Base-by-base conservation (phyloP, 495 filamentous ascomycete species). In the Penicillium verhagenii region DNA sequence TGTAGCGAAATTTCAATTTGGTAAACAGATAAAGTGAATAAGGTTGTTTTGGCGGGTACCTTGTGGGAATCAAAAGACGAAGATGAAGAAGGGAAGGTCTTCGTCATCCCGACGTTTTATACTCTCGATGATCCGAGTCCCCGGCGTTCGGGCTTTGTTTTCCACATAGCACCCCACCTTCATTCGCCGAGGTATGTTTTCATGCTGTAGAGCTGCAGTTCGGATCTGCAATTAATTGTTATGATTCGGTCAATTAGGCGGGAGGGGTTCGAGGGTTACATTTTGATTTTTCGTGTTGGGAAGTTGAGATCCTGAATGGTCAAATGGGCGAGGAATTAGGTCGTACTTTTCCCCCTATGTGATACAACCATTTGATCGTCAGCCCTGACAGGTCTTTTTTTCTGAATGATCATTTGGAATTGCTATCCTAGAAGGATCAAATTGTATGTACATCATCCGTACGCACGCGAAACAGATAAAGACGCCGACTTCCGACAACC, bases 361-460 rank as follows among this genome's bases (percentile, higher is more conserved):
- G n/a, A n/a, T n/a, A n/a, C n/a, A n/a, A n/a, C n/a, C n/a, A n/a
- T n/a, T n/a, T n/a, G n/a, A n/a, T n/a, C n/a, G n/a, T n/a, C n/a
- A n/a, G n/a, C n/a, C n/a, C n/a, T n/a, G n/a, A n/a, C n/a, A n/a
- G n/a, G n/a, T n/a, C n/a, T n/a, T n/a, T n/a, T n/a, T 35, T 20
- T 33, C 10, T 50, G 33, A 23, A 26, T 37, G 14, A 6, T 38
- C 9, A 18, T 31, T 55, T 19, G 7, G 39, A 35, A 57, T 57
- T 52, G 55, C 43, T 54, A 54, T 61, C 60, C 38, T 52, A 39
- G 53, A n/a, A 51, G n/a, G 57, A 57, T 38, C 50, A 57, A 31
- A 18, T 54, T 57, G 42, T 64, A 64, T 58, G 18, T 64, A 64
- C 61, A 64, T 50, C 54, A 40, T 59, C 56, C 55, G 35, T 20